These are phyloP conservation scores for Penicillium robsamsonii DNA, from an alignment of 495 filamentous ascomycete genomes.

Conservation along the genomic window DNA sequence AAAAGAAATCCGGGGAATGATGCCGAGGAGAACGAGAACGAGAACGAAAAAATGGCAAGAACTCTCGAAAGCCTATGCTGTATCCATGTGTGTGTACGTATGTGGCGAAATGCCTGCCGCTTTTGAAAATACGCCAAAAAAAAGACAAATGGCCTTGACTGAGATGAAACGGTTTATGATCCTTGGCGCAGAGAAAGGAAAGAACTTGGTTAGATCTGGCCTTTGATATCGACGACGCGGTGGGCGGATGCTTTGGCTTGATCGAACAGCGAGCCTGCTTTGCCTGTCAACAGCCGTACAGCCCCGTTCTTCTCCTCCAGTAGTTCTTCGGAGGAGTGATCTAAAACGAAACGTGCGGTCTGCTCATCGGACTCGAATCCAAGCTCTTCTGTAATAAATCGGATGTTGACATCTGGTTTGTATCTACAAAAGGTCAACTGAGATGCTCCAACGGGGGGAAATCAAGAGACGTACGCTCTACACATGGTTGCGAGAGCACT, in stretches of 20 bases:
- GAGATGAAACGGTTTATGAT: conserved; percentile 12
- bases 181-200: conserved; percentile 3
- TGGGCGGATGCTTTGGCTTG: conserved; percentile 67
- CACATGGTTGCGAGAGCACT: conserved; percentile 86
- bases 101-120: conserved; percentile 18
- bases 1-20: conserved; percentile 8
- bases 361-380: conserved; percentile 92
- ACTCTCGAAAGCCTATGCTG: background rate
- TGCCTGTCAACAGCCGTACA: conserved; percentile 71
- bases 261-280: conserved; percentile 73
- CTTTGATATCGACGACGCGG: conserved; percentile 89
- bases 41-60: conserved; percentile 11
- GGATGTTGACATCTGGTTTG: conserved; percentile 81
- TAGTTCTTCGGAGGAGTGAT: conserved; percentile 69
- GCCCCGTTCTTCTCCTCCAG: conserved; percentile 73
- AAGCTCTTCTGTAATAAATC: conserved; percentile 92
- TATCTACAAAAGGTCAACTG: conserved; percentile 58
- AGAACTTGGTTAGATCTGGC: conserved; percentile 69
- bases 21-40: conserved; percentile 16
- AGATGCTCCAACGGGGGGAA: conserved; percentile 29
- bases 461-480: conserved; percentile 74
- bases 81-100: background rate
- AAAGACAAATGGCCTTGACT: conserved; percentile 2
- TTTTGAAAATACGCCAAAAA: conserved; percentile 13
- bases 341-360: conserved; percentile 82